These are phyloP conservation scores for Bombardia bombarda DNA, from an alignment of 495 filamentous ascomycete species.

Conservation along the genomic window DNA sequence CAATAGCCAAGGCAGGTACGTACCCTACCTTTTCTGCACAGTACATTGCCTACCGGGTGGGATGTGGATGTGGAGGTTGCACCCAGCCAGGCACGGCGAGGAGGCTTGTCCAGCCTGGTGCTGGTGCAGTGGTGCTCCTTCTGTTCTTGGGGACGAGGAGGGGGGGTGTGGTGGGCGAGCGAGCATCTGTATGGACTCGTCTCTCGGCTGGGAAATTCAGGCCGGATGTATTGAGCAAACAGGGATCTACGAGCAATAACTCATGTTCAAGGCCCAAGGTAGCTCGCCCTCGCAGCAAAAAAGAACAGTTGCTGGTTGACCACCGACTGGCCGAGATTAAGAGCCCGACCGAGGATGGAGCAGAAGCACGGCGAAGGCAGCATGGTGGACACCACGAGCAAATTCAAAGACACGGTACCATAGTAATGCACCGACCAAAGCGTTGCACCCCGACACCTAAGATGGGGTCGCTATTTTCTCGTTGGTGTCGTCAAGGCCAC, in stretches of 20 bases:
- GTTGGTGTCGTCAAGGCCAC: slow-evolving; percentile 15
- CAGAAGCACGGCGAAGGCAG: too few relatives aligned
- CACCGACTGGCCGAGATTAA: slow-evolving; percentile 20
- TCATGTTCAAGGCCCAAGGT: too few relatives aligned
- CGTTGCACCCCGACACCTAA: slow-evolving; percentile 15
- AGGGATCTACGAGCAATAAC: too few relatives aligned
- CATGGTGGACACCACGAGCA: background rate
- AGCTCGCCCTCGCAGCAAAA: too few relatives aligned
- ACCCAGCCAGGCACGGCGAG: slow-evolving; percentile 18
- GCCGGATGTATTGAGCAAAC: slow-evolving; percentile 24
- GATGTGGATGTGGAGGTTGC: slow-evolving; percentile 16
- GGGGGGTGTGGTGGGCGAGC: slow-evolving; percentile 18
- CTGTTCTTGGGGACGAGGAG: slow-evolving; percentile 3
- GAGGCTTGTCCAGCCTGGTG: slow-evolving; percentile 1
- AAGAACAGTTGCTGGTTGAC: too few relatives aligned
- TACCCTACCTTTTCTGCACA: background rate
- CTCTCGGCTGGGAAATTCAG: slow-evolving; percentile 30
- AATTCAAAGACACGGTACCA: slow-evolving; percentile 28
- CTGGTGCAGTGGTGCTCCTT: background rate
- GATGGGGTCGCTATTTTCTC: too few relatives aligned
- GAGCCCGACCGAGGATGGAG: slow-evolving; percentile 19
- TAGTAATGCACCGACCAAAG: slow-evolving; percentile 19
- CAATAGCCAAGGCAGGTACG: background rate
- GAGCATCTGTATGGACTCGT: slow-evolving; percentile 23
- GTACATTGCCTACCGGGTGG: slow-evolving; percentile 1